These are phyloP conservation scores for Lachancea dasiensis DNA, from an alignment of 805 yeast genomes.

Conservation along the genomic window DNA sequence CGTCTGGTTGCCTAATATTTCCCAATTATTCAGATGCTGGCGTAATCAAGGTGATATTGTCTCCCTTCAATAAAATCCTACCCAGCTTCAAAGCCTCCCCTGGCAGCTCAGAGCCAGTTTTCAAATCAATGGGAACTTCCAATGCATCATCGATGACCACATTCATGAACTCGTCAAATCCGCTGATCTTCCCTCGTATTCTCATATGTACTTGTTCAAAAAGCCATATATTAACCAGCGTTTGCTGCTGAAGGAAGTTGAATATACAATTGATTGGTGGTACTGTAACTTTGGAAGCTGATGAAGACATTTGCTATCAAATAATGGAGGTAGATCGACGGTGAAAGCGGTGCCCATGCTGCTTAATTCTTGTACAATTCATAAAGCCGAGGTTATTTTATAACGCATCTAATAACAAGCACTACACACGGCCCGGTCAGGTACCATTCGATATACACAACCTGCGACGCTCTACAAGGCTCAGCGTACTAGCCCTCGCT, in stretches of 20 bases:
- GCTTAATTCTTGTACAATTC: no score
- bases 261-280: conserved; percentile 93
- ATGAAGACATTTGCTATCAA: conserved; percentile 15
- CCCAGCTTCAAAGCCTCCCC: conserved; percentile 48
- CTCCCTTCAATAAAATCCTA: conserved; percentile 81
- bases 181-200: conserved; percentile 78
- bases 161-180: conserved; percentile 98
- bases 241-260: conserved; percentile 76
- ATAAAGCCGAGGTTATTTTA: no score
- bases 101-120: conserved; percentile 26
- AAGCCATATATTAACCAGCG: conserved; percentile 79
- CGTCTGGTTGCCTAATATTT: no score
- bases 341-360: no score
- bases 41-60: conserved; percentile 75
- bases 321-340: no score
- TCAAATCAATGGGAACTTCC: conserved; percentile 55
- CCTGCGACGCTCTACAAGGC: no score
- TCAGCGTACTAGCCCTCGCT: no score
- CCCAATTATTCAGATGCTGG: conserved; percentile 6
- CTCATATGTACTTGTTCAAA: conserved; percentile 76
- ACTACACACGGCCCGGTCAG: no score
- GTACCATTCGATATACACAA: no score
- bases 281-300: conserved; percentile 38
- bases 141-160: conserved; percentile 53
- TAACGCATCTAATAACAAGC: no score